Base-by-base conservation (phyloP, 306 rosid species). In the Sindora glabra region DNA sequence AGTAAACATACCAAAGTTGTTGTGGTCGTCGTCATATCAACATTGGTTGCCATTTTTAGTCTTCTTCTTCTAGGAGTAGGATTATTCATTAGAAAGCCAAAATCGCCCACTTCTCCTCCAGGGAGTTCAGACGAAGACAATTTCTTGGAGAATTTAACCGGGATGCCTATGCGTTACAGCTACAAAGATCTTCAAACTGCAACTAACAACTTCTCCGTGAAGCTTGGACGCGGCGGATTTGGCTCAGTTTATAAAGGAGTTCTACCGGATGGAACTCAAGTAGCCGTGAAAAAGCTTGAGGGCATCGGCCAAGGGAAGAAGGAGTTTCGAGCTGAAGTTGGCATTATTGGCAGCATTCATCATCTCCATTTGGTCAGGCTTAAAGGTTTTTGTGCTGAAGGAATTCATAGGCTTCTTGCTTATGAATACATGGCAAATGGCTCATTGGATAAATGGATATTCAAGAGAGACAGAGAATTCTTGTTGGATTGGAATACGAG, bases 191-290 rank as follows among this genome's bases (percentile, higher is more conserved):
- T 83, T 22, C 37, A 71, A 40, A 64, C 24, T 42, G 86, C 77
- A 29, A 83, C 86, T 1, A 54, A 32, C 32, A 77, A 80, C 29
- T 83, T 83, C 67, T 71, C 84, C 1, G 52, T 62, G 37, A 83
- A 74, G 69, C 61, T 83, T 24, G 89, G 89, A 32, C 65, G 72
- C 2, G 89, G 89, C 2, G 86, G 83, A 42, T 83, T 83, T 46
- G 89, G 89, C 14, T 79, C 86, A 34, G 86, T 83, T 25, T 83
- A 76, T 34, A 63, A 64, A 60, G 89, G 89, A 6, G 69, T 39
- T 37, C 61, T 83, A 17, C 65, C 59, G 0, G 89, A 83, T 58
- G 86, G 81, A 9, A 56, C 70, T 37, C 45, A 57, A 37, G 26
- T 69, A 15, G 74, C 68, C 30, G 68, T 69, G 62, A 69, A 69